These are phyloP conservation scores for Melastoma malabathricum DNA, from an alignment of 345 rosid species.

Conservation along the genomic window DNA sequence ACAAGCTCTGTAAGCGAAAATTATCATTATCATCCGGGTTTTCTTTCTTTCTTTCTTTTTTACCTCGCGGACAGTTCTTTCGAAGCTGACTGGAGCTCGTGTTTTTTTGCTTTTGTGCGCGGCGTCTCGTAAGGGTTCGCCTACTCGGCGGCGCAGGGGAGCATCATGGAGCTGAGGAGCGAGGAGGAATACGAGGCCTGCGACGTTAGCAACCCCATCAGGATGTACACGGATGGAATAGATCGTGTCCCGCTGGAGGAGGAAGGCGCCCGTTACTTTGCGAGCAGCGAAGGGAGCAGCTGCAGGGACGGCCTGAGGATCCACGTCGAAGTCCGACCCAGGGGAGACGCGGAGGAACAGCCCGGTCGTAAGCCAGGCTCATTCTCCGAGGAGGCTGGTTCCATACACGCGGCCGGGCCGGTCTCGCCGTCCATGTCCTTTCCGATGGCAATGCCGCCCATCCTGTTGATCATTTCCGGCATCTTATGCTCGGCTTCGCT, in stretches of 20 bases:
- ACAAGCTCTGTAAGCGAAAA: slow-evolving; percentile 40
- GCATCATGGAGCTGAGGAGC: slow-evolving; percentile 33
- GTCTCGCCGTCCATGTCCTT: slow-evolving; percentile 23
- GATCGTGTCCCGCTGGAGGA: slow-evolving; percentile 19
- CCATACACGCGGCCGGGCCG: slow-evolving; percentile 17
- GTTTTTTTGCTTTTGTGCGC: background rate
- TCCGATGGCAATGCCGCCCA: slow-evolving; percentile 1
- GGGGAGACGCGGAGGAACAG: background rate
- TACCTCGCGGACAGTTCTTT: background rate
- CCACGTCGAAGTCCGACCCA: slow-evolving; percentile 32
- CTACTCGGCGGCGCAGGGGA: slow-evolving; percentile 35
- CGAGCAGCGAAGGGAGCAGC: slow-evolving; percentile 22
- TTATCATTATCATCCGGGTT: background rate
- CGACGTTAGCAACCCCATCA: slow-evolving; percentile 37
- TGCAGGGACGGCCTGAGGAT: slow-evolving; percentile 58
- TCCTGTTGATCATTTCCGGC: background rate
- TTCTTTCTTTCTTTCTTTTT: background rate
- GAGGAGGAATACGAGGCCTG: slow-evolving; percentile 42
- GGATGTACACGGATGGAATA: slow-evolving; percentile 31
- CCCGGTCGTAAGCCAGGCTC: background rate
- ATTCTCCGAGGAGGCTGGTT: background rate
- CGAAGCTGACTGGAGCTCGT: background rate
- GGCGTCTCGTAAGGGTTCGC: slow-evolving; percentile 30
- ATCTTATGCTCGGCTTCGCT: no score
- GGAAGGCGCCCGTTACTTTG: slow-evolving; percentile 46